Conservation (phyloP, 345 rosid genomes). For the Crucihimalaya himalaica region DNA sequence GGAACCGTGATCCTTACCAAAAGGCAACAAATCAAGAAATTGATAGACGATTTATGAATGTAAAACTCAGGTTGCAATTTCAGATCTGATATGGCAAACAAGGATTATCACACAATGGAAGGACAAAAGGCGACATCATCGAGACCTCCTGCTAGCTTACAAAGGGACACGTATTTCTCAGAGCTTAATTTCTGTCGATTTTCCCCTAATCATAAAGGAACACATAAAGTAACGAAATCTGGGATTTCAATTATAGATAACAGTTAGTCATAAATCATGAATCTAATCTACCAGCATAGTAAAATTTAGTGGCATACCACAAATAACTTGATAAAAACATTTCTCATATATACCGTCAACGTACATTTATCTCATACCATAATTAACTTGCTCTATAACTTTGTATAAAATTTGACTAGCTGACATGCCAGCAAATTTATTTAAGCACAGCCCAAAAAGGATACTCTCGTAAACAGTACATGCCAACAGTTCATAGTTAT, state of each 20-base stretch:
- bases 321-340: neutral
- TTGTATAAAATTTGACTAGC: conserved; percentile 1
- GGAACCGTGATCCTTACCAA: neutral
- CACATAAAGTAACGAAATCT: neutral
- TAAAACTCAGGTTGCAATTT: neutral
- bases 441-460: neutral
- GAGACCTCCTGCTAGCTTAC: neutral
- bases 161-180: neutral
- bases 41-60: neutral
- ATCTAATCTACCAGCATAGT: neutral
- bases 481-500: neutral
- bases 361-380: neutral
- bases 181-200: neutral
- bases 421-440: conserved; percentile 5
- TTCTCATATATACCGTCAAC: neutral
- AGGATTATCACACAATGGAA: neutral
- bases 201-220: neutral
- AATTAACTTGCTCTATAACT: conserved; percentile 14
- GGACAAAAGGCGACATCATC: neutral
- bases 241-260: neutral
- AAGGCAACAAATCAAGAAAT: neutral
- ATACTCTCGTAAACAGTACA: neutral
- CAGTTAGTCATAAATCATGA: neutral
- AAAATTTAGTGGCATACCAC: neutral
- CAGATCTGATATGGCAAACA: neutral